phyloP scores from a whole-genome alignment of 23 red algal species.

The Cyanidioschyzon merolae region DNA sequence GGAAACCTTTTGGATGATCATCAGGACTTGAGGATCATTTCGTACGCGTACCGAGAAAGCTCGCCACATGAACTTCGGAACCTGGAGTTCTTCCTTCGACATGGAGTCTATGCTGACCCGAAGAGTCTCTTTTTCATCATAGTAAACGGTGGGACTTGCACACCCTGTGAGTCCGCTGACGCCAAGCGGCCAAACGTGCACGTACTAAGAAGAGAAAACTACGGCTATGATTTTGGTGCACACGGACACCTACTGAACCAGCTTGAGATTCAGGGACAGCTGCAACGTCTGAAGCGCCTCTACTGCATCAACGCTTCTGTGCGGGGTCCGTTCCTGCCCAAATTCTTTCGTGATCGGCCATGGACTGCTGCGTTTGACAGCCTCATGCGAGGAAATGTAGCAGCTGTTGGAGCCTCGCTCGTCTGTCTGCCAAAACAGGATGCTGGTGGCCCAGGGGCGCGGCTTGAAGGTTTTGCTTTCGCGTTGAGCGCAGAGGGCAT shows the following conservation, averaged over 20 bases:
- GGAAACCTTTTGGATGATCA: too few species aligned
- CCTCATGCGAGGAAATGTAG: background rate
- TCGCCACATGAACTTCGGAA: background rate
- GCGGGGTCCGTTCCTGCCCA: slow-evolving; percentile 11
- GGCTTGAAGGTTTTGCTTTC: background rate
- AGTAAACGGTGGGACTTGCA: background rate
- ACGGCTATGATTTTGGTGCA: slow-evolving; percentile 2
- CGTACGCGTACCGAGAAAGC: background rate
- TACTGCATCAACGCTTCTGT: background rate
- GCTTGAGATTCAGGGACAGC: background rate
- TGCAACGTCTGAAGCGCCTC: background rate
- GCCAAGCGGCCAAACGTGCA: background rate
- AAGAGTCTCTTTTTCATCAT: background rate
- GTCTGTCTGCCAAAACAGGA: slow-evolving; percentile 2
- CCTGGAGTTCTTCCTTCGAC: slow-evolving; percentile 14
- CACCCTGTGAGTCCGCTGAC: background rate
- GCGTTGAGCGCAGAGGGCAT: background rate
- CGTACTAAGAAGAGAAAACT: background rate
- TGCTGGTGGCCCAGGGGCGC: slow-evolving; percentile 8
- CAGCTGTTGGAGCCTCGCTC: slow-evolving; percentile 2
- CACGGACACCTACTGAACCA: background rate
- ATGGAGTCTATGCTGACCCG: background rate
- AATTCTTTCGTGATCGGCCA: background rate
- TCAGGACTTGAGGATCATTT: too few species aligned
- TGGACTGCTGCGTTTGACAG: background rate